Evolutionary conservation across 768 basidiomycete species (phyloP), one percentile per base, ranked within the genome.

Genomic region (Kwoniella botswanensis): DNA sequence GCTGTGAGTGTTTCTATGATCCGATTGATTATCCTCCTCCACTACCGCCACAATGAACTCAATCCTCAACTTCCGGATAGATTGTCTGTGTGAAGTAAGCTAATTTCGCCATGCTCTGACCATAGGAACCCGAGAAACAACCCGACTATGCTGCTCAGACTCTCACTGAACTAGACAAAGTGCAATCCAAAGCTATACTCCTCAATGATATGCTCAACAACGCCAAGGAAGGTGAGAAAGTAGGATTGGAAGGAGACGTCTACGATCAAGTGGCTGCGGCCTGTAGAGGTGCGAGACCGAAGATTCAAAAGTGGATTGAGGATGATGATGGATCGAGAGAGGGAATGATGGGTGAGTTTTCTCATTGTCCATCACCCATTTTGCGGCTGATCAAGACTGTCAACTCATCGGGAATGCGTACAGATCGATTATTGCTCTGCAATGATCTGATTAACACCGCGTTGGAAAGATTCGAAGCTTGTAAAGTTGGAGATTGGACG

Each of bases 361-460:
- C 21, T 0, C n/a, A 1, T 61, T 4, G 6, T 15, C 1, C n/a
- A 13, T 61, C 42, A 24, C 29, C 9, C 35, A 11, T 15, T 0
- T 43, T n/a, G 35, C 10, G 11, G 24, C 69, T 13, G 46, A 17
- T 50, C 35, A 13, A 24, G 58, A 24, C 6, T 42, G 22, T 21
- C 24, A 26, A 58, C 57, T 58, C 41, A 61, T 43, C 10, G 11
- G 11, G 6, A 26, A 53, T 60, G 52, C 42, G 11, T 18, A 18
- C 77, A 94, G 95, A 95, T 71, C 93, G 93, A 2, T 91, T 97
- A 82, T 86, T 99, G 18, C 89, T 98, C 82, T 95, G 95, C 71
- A 99, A 99, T 83, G 97, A 99, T 84, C 92, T 97, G 78, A 94
- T 99, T 84, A 99, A 99, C 85, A 92, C 89, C 21, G 93, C 94